These are phyloP conservation scores for Lotmaria passim DNA, from an alignment of 208 protist genomes.

Conservation along the genomic window DNA sequence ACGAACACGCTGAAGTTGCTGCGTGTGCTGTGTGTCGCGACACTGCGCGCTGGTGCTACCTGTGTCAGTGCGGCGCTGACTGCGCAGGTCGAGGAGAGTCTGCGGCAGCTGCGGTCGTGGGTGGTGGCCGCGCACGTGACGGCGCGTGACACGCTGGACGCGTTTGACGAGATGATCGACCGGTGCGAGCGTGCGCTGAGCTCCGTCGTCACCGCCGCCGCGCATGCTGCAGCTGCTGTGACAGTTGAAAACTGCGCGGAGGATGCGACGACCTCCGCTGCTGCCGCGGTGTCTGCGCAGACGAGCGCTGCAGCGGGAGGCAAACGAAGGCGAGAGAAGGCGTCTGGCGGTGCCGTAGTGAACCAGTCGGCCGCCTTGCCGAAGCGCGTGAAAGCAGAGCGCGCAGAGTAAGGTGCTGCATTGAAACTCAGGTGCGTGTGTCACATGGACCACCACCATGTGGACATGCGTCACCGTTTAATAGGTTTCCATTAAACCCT, in stretches of 20 bases:
- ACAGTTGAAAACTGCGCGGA: neutral
- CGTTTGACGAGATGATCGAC: slow-evolving; percentile 23
- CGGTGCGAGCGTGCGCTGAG: neutral
- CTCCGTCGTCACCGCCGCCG: too few relatives aligned
- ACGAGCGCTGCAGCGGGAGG: neutral
- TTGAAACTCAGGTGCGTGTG: too few relatives aligned
- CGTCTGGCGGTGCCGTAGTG: neutral
- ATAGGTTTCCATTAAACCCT: too few relatives aligned
- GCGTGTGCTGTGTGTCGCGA: slow-evolving; percentile 30
- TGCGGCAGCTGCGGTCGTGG: slow-evolving; percentile 33
- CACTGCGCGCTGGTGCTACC: neutral
- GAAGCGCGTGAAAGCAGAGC: slow-evolving; percentile 6
- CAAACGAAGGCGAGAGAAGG: neutral
- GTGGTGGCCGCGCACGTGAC: slow-evolving; percentile 34
- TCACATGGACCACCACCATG: neutral
- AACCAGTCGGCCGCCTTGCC: neutral
- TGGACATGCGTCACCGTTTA: neutral
- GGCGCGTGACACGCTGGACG: slow-evolving; percentile 31
- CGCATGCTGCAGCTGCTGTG: neutral
- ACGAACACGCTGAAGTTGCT: slow-evolving; percentile 48
- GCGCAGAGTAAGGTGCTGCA: neutral
- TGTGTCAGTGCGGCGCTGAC: slow-evolving; percentile 1
- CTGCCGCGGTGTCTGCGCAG: neutral
- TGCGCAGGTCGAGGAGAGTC: slow-evolving; percentile 23
- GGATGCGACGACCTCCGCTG: too few relatives aligned